Conservation (phyloP, 1,284 basidiomycete species). For the Cryptococcus sp. region DNA sequence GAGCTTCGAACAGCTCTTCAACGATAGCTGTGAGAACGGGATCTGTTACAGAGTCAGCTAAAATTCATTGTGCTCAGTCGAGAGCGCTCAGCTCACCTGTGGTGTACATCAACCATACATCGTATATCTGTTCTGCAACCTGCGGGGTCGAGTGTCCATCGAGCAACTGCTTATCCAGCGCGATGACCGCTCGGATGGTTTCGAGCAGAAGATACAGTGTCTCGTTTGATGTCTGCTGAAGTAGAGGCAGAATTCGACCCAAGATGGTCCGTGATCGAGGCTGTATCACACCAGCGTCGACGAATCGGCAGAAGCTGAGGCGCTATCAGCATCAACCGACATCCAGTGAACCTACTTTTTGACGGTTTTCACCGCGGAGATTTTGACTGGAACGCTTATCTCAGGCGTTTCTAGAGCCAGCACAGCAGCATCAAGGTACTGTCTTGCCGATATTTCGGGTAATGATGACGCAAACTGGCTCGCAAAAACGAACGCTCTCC, state of each 20-base stretch:
- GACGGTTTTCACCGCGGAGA: slow-evolving; percentile 89
- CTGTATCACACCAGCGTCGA: slow-evolving; percentile 59
- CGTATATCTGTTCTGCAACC: slow-evolving; percentile 66
- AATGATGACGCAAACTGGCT: slow-evolving; percentile 81
- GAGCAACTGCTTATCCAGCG: slow-evolving; percentile 71
- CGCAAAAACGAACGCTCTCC: slow-evolving; percentile 90
- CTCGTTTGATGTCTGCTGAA: slow-evolving; percentile 77
- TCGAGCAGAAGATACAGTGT: slow-evolving; percentile 89
- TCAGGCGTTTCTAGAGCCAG: slow-evolving; percentile 74
- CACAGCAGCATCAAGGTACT: slow-evolving; percentile 84
- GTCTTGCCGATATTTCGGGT: slow-evolving; percentile 68
- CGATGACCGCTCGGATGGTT: slow-evolving; percentile 73
- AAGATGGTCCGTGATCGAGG: slow-evolving; percentile 74
- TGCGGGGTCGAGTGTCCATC: slow-evolving; percentile 65
- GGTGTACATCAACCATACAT: slow-evolving; percentile 81
- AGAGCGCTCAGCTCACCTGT: slow-evolving; percentile 61
- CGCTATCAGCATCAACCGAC: neutral
- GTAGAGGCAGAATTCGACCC: slow-evolving; percentile 80
- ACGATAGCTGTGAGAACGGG: slow-evolving; percentile 85
- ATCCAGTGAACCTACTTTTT: slow-evolving; percentile 65
- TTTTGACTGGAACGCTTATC: slow-evolving; percentile 79
- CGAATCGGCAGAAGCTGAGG: slow-evolving; percentile 57
- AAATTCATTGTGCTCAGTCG: neutral
- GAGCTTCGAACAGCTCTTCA: slow-evolving; percentile 73
- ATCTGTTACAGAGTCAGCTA: slow-evolving; percentile 58